A percentile compares a stretch with the other conserved stretches of the same genome.
Conservation (phyloP, 2,329 filamentous ascomycete genomes). For the Chrysoporthe cubensis region DNA sequence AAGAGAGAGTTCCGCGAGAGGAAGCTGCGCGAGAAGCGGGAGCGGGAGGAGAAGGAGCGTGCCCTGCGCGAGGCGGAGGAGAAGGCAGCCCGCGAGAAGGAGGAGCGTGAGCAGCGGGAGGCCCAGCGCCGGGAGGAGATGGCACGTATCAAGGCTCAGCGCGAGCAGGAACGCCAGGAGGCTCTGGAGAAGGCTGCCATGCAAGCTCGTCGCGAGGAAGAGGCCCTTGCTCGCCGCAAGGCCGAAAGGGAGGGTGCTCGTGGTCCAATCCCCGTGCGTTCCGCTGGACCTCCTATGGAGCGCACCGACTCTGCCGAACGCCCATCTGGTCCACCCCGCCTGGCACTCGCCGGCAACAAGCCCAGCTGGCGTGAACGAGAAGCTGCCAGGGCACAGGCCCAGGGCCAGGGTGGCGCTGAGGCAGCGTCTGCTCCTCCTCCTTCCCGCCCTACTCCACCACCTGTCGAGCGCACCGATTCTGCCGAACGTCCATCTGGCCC, state of each 20-base stretch:
- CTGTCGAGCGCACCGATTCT: constrained; percentile 31
- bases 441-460: constrained; percentile 34
- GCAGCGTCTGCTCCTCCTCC: constrained; percentile 34
- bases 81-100: constrained; percentile 77
- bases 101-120: constrained; percentile 78
- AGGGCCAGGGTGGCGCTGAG: constrained; percentile 34
- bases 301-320: constrained; percentile 51
- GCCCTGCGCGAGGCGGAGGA: constrained; percentile 83
- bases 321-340: constrained; percentile 56
- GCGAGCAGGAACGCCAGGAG: constrained; percentile 71
- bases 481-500: constrained; percentile 49
- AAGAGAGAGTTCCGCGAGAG: constrained; percentile 87
- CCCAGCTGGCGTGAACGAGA: constrained; percentile 65
- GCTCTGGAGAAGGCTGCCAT: constrained; percentile 64
- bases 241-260: constrained; percentile 62
- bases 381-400: constrained; percentile 49
- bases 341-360: constrained; percentile 56
- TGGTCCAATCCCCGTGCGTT: constrained; percentile 39
- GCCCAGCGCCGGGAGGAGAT: constrained; percentile 78
- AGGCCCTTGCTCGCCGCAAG: constrained; percentile 77
- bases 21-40: constrained; percentile 79
- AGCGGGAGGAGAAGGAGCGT: constrained; percentile 83
- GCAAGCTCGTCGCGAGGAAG: constrained; percentile 84
- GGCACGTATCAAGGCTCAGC: constrained; percentile 67
- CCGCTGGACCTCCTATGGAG: constrained; percentile 39